Evolutionary conservation across 345 rosid genomes (phyloP), one percentile per base, ranked within the genome.

Genomic region (Linum lewisii): DNA sequence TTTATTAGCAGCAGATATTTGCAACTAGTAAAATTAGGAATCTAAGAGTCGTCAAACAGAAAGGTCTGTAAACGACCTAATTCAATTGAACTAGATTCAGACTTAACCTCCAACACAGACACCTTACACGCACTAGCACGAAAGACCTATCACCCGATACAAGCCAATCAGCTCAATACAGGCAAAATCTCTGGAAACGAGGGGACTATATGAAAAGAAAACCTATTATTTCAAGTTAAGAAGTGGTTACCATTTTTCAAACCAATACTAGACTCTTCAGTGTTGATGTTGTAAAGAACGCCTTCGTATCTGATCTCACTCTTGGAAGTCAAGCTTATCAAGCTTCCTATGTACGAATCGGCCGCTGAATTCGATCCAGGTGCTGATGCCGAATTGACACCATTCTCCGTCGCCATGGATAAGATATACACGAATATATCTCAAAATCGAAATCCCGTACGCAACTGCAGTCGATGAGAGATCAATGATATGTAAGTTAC

Each of bases 291-390:
- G 60, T 57, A 57, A 37, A 57, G 60, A 34, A 57, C 60, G 21
- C 60, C 60, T 26, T 57, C 60, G 44, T 57, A 57, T 34, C 60
- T 57, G 60, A 57, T 57, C 60, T 57, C 60, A 37, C 60, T 57
- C 60, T 57, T 57, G 21, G 60, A 57, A 20, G 60, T 57, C 60
- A 57, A 57, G 60, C 60, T 57, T 25, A 57, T 57, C 45, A 57
- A 57, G 60, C 60, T 57, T 19, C 60, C 60, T 57, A 57, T 32
- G 44, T 26, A 57, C 8, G 60, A 57, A 25, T 57, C 60, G 45
- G 60, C 60, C 21, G 56, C 24, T 7, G 54, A 21, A 52, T 52
- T 52, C 56, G 56, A 21, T 51, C 54, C 11, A 9, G 54, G 19
- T 8, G 54, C 5, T 22, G 54, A 19, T 4, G 54, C 24, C 24